Base-by-base conservation (phyloP, 352 stramenopile species). In the Phytophthora palmivora region DNA sequence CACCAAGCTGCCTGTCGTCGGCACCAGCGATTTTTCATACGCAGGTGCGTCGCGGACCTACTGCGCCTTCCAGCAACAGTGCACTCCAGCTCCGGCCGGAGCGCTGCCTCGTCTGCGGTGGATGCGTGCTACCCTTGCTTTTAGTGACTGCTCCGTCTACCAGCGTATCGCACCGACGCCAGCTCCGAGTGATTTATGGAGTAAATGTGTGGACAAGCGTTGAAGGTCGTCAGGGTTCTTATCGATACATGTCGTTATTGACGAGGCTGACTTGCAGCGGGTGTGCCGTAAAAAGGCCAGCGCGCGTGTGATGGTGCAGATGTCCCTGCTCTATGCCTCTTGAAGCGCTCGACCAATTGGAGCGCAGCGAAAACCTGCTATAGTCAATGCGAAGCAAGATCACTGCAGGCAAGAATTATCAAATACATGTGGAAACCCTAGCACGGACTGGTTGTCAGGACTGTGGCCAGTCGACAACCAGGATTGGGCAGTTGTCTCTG, bases 61-160 rank as follows among this genome's bases (percentile, higher is more conserved):
- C 53, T 8, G 45, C 44, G 42, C 42, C 41, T 67, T 67, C 58
- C 41, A 42, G 58, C 58, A 67, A 47, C 58, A 33, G 49, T 67
- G 47, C 30, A 34, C 30, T 36, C 28, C 15, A 36, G 36, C 55
- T 33, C 42, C 41, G 52, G 19, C 34, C 32, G 32, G 46, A 54
- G 50, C 53, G 19, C 16, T 32, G 41, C 41, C 57, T 44, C 46
- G 57, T 65, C 47, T 65, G 57, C 19, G n/a, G 32, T 26, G 14
- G 5, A 36, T n/a, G 16, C n/a, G 7, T 43, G 26, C 32, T 11
- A 53, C 22, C 16, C 53, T 34, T 22, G 32, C 32, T 3, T 53
- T 46, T 38, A 53, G 41, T 22, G 52, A 60, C 52, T 11, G 34
- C 53, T 9, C 38, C n/a, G 9, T 10, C 15, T 24, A 21, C 15